Evolutionary conservation across 345 rosid genomes (phyloP).

Genomic region (Populus nigra): DNA sequence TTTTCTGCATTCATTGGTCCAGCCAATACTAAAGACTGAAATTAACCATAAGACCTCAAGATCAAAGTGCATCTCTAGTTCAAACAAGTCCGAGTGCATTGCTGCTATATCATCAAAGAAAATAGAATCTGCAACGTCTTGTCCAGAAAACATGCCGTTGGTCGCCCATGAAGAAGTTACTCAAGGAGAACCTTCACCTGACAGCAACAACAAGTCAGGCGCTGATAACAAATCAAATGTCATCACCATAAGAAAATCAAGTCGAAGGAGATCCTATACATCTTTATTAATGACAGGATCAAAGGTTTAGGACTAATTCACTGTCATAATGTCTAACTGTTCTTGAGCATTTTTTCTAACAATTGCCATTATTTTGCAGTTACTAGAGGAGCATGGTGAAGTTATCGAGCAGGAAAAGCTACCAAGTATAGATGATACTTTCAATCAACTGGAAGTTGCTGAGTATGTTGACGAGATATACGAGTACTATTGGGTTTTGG

Average conservation of each 20-base stretch:
- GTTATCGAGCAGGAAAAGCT: constrained; percentile 40
- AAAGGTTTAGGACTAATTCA: constrained; percentile 45
- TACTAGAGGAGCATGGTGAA: constrained; percentile 48
- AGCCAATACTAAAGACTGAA: constrained; percentile 39
- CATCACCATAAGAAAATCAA: constrained; percentile 47
- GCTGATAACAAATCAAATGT: constrained; percentile 29
- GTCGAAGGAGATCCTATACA: constrained; percentile 86
- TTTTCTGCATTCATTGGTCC: constrained; percentile 17
- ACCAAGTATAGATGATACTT: constrained; percentile 68
- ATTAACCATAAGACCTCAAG: constrained; percentile 30
- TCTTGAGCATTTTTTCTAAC: constrained; percentile 12
- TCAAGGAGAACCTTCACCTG: constrained; percentile 30
- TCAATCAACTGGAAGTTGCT: constrained; percentile 89
- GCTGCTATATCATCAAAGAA: constrained; percentile 37
- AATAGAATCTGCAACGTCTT: constrained; percentile 27
- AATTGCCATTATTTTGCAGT: constrained; percentile 41
- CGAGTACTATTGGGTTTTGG: constrained; percentile 79
- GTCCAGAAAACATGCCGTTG: constrained; percentile 28
- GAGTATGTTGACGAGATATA: constrained; percentile 93
- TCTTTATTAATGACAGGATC: constrained; percentile 68
- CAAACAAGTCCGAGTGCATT: constrained; percentile 29
- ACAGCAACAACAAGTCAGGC: constrained; percentile 25
- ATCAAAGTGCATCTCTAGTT: constrained; percentile 25
- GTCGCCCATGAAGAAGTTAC: constrained; percentile 43
- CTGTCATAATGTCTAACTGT: constrained; percentile 4